Conservation (phyloP, 306 rosid genomes). For the Lupinus albus region DNA sequence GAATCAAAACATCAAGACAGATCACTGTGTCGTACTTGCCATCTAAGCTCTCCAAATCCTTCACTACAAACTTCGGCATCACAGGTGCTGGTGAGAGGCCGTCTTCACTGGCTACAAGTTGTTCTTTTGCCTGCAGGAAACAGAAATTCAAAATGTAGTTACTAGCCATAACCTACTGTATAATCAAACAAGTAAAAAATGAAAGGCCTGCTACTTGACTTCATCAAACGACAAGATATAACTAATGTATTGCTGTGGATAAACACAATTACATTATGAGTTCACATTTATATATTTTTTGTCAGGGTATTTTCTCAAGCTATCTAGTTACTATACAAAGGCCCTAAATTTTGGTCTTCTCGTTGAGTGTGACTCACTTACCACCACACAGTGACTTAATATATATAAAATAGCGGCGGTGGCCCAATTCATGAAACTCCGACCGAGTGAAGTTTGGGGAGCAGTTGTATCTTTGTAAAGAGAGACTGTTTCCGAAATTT, state of each 20-base stretch:
- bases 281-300: too few relatives aligned
- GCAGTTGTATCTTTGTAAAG: too few relatives aligned
- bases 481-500: too few relatives aligned
- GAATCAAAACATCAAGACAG: conserved; percentile 88
- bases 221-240: not conserved
- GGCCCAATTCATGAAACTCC: too few relatives aligned
- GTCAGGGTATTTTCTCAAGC: not conserved
- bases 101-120: conserved; percentile 47
- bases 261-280: not conserved
- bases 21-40: conserved; percentile 79
- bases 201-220: not conserved
- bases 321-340: too few relatives aligned
- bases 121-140: conserved; percentile 66
- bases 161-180: not conserved
- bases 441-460: too few relatives aligned
- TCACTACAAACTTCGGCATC: conserved; percentile 79
- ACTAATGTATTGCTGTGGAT: not conserved
- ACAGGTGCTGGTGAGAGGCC: conserved; percentile 29
- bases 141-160: not conserved
- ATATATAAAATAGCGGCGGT: too few relatives aligned
- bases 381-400: too few relatives aligned
- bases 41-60: conserved; percentile 83
- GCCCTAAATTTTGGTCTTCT: not conserved
- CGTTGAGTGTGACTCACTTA: not conserved
- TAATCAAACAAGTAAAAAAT: not conserved